Evolutionary conservation across 345 rosid genomes (phyloP).

Genomic region (Pistacia integerrima): DNA sequence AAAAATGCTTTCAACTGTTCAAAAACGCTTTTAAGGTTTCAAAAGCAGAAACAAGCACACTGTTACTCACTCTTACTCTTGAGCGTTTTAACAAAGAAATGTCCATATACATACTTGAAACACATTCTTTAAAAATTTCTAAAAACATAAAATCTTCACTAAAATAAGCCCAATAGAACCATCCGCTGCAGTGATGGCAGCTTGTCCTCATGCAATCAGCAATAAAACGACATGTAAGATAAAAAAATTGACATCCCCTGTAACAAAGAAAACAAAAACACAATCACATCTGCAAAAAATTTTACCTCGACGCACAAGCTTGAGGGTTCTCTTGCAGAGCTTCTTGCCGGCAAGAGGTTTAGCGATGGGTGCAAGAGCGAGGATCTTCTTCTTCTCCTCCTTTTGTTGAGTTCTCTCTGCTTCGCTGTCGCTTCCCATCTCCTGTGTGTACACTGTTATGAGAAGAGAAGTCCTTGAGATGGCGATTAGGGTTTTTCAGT

Average conservation of each 20-base stretch:
- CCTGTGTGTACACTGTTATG: neutral
- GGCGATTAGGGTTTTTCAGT: neutral
- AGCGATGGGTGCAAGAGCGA: conserved; percentile 80
- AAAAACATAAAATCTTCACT: neutral
- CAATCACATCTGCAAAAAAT: neutral
- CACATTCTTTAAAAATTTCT: no score
- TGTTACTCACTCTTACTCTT: no score
- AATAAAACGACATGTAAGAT: neutral
- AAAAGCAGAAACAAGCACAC: neutral
- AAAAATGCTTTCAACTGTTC: no score
- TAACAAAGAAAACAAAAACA: neutral
- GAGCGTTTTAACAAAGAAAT: no score
- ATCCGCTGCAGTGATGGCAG: neutral
- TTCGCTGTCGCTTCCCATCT: conserved; percentile 85
- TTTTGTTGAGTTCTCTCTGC: conserved; percentile 56
- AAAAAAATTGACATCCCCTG: no score
- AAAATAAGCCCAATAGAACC: neutral
- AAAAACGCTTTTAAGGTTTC: neutral
- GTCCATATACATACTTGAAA: no score
- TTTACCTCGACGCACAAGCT: conserved; percentile 84
- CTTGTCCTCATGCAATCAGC: neutral
- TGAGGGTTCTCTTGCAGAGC: conserved; percentile 79
- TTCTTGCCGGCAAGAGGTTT: conserved; percentile 94
- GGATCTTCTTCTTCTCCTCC: conserved; percentile 61
- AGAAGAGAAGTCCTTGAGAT: neutral